Conservation (phyloP, 306 rosid genomes). For the Boehmeria nivea region DNA sequence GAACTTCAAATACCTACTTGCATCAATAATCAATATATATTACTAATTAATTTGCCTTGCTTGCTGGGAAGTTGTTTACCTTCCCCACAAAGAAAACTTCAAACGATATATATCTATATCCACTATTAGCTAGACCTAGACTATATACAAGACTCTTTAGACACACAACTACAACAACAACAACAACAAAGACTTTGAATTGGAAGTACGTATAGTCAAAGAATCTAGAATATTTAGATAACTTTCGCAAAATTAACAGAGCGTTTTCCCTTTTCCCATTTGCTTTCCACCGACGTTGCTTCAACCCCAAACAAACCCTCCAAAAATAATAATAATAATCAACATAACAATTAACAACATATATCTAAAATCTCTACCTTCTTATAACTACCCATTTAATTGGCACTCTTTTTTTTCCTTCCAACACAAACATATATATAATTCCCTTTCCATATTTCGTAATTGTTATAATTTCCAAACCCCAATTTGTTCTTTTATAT, state of each 20-base stretch:
- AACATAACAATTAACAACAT: neutral
- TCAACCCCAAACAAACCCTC: conserved; percentile 32
- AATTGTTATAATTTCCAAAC: neutral
- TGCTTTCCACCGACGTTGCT: conserved; percentile 56
- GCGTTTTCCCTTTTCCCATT: conserved; percentile 31
- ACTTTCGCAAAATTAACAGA: conserved; percentile 20
- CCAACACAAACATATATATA: neutral
- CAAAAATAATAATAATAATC: neutral
- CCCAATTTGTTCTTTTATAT: neutral
- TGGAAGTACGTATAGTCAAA: neutral
- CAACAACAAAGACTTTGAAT: conserved; percentile 1
- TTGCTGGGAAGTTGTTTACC: conserved; percentile 26
- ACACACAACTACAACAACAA: neutral
- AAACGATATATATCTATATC: neutral
- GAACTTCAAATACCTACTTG: conserved; percentile 13
- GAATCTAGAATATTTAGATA: conserved; percentile 48
- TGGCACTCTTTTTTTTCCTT: neutral
- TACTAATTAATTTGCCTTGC: conserved; percentile 29
- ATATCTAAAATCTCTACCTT: neutral
- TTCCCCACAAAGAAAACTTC: conserved; percentile 25
- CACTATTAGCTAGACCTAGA: neutral
- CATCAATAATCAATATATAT: conserved; percentile 4
- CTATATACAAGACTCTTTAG: neutral
- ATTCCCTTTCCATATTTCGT: neutral
- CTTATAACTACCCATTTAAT: conserved; percentile 27